Evolutionary conservation across 2,329 filamentous ascomycete genomes (phyloP).

Genomic region (Ploettnerulaceae sp.): DNA sequence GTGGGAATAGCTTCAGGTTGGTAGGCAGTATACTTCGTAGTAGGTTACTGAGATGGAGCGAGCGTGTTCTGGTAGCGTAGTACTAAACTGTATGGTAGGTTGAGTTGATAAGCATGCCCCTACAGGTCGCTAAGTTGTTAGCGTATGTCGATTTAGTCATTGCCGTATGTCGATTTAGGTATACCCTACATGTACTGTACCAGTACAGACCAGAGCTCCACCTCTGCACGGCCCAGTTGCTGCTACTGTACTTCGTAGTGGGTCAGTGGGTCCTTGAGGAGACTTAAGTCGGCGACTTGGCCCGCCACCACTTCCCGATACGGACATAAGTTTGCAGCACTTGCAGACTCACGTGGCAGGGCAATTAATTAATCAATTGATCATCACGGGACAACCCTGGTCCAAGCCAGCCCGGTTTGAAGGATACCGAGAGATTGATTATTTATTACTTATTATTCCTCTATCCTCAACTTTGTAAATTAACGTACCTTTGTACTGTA

Average conservation of each 20-base stretch:
- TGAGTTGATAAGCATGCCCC: too few species aligned
- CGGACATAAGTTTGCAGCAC: neutral
- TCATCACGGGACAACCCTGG: neutral
- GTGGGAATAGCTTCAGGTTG: too few species aligned
- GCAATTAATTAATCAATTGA: neutral
- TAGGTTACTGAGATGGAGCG: too few species aligned
- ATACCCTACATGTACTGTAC: neutral
- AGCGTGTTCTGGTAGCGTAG: too few species aligned
- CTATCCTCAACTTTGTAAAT: neutral
- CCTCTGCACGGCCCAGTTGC: neutral
- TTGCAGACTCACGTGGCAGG: conserved; percentile 3
- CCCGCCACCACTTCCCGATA: conserved; percentile 1
- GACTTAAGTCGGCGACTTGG: conserved; percentile 5
- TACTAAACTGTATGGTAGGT: too few species aligned
- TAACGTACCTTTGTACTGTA: neutral
- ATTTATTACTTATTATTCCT: too few species aligned
- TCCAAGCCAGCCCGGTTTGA: neutral
- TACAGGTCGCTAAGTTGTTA: too few species aligned
- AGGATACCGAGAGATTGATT: neutral
- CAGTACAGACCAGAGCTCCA: too few species aligned
- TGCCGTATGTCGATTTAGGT: neutral
- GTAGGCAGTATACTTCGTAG: too few species aligned
- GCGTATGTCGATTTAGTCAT: neutral
- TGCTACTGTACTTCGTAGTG: neutral
- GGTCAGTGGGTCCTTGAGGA: neutral